Percentiles rank a stretch among this genome's conserved stretches.
These are phyloP conservation scores for Flaveria ramosissima DNA, from an alignment of 129 eudicot genomes.

Conservation along the genomic window DNA sequence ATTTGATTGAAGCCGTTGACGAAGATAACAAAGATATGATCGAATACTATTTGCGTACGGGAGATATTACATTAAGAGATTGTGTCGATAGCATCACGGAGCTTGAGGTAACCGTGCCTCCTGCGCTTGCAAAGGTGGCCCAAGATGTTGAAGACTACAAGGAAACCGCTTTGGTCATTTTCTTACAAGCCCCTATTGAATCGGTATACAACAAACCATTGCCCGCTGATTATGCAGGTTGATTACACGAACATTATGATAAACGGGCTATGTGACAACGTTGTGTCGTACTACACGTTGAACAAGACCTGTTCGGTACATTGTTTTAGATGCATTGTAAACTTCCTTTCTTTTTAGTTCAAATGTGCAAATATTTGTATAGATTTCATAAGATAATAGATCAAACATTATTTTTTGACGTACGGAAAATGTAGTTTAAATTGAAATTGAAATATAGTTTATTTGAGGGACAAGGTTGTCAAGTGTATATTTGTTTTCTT, in stretches of 20 bases:
- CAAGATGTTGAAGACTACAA: slow-evolving; percentile 36
- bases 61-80: slow-evolving; percentile 40
- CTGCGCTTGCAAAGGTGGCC: slow-evolving; percentile 27
- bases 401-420: slow-evolving; percentile 15
- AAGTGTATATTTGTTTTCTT: neutral
- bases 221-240: slow-evolving; percentile 36
- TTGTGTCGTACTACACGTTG: slow-evolving; percentile 18
- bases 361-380: slow-evolving; percentile 18
- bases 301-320: neutral
- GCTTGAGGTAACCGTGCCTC: slow-evolving; percentile 26
- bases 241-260: neutral
- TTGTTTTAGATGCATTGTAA: slow-evolving; percentile 7
- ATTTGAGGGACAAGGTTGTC: neutral
- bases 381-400: slow-evolving; percentile 23
- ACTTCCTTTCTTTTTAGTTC: neutral
- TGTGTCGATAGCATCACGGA: slow-evolving; percentile 40
- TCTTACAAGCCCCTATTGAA: slow-evolving; percentile 45
- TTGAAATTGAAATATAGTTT: slow-evolving; percentile 3
- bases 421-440: slow-evolving; percentile 9
- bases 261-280: slow-evolving; percentile 1
- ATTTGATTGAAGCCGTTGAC: slow-evolving; percentile 32
- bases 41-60: slow-evolving; percentile 43
- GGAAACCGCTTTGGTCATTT: slow-evolving; percentile 40
- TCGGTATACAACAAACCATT: slow-evolving; percentile 43
- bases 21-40: slow-evolving; percentile 37